phyloP scores from a whole-genome alignment of 257 asterid species.

The Apocynum venetum region DNA sequence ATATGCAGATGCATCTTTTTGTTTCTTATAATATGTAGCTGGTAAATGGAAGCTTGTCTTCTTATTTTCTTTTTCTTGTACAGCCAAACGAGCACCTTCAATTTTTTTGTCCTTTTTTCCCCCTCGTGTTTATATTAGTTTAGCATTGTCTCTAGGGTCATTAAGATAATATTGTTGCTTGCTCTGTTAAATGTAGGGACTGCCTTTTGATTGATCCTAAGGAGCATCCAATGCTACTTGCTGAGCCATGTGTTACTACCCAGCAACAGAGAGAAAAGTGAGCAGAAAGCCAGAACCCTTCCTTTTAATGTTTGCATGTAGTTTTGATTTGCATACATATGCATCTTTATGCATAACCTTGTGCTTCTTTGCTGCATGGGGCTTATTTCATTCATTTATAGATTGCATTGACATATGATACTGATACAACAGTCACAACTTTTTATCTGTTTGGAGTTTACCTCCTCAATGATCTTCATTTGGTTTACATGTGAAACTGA shows the following conservation, averaged over 20 bases:
- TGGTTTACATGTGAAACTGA: not conserved
- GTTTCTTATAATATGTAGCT: not conserved
- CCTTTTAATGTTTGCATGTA: constrained; percentile 1
- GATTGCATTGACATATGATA: not conserved
- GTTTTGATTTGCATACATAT: not conserved
- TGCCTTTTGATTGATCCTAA: constrained; percentile 92
- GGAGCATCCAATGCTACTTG: constrained; percentile 99
- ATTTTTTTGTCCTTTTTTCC: not conserved
- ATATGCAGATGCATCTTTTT: not conserved
- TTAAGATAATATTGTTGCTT: not conserved
- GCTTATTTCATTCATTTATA: not conserved
- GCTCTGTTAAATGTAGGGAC: constrained; percentile 49
- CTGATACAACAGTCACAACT: not conserved
- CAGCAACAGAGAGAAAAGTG: constrained; percentile 98
- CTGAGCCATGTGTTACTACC: constrained; percentile 84
- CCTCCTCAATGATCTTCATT: not conserved
- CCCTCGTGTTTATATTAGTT: not conserved
- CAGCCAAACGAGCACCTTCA: not conserved
- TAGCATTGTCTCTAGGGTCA: not conserved
- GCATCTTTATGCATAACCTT: not conserved
- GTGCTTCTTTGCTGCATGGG: not conserved
- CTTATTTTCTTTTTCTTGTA: not conserved
- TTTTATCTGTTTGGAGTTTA: not conserved
- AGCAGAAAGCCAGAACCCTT: constrained; percentile 26
- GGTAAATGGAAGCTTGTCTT: not conserved